Conservation (phyloP, 305 asterid genomes). For the Rubia occidens region DNA sequence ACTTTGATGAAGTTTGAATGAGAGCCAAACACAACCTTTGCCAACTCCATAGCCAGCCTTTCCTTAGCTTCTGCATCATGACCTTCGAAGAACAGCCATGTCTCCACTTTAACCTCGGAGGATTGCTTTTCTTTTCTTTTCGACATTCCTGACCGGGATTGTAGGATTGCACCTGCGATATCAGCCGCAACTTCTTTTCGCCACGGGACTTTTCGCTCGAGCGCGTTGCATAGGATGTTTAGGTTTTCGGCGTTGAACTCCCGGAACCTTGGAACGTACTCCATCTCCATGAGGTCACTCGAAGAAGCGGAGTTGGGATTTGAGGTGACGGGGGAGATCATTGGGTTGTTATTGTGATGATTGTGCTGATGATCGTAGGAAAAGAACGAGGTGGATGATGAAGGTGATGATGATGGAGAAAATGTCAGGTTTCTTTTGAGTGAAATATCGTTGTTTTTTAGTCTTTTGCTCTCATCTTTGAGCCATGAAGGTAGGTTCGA, state of each 20-base stretch:
- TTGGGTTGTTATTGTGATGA: conserved; percentile 2
- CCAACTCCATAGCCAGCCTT: conserved; percentile 51
- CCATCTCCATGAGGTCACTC: conserved; percentile 48
- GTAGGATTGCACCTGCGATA: conserved; percentile 51
- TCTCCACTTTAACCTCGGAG: conserved; percentile 42
- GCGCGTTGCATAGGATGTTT: conserved; percentile 46
- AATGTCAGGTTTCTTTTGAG: conserved; percentile 33
- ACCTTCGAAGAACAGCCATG: conserved; percentile 78
- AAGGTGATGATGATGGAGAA: conserved; percentile 35
- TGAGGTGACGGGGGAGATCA: conserved; percentile 23
- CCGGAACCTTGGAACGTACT: conserved; percentile 42
- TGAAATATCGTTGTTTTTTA: conserved; percentile 25
- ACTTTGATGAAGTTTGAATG: conserved; percentile 35
- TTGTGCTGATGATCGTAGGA: conserved; percentile 23
- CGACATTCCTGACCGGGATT: conserved; percentile 56
- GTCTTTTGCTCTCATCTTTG: conserved; percentile 47
- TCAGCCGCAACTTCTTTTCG: conserved; percentile 49
- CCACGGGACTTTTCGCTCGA: conserved; percentile 64
- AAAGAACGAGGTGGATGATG: conserved; percentile 30
- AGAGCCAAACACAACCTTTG: conserved; percentile 67
- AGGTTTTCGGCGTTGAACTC: conserved; percentile 60
- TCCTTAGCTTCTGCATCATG: conserved; percentile 48
- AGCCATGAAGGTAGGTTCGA: conserved; percentile 68
- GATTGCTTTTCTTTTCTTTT: conserved; percentile 23
- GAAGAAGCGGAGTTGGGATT: conserved; percentile 44